Evolutionary conservation across 805 yeast species (phyloP), one percentile per base, ranked within the genome.

Genomic region (Starmerella ratchasimensis): DNA sequence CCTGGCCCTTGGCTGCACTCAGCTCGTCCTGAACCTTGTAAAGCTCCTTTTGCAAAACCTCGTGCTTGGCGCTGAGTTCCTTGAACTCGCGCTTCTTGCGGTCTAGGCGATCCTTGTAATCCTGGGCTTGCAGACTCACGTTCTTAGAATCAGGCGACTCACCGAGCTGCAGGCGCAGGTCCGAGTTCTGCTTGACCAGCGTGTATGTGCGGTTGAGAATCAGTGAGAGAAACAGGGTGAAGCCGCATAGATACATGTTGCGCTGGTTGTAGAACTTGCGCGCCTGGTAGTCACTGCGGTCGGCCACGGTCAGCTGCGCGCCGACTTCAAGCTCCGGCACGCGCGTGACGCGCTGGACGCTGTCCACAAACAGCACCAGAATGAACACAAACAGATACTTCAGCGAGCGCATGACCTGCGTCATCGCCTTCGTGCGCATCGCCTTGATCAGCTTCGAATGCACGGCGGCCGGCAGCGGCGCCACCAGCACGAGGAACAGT

Each of bases 181-280:
- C 50, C 41, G 44, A 41, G 58, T 83, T 65, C 53, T 80, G 90
- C 34, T 75, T 76, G 22, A 82, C 93, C 47, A 84, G 66, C 3
- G 73, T 65, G 58, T 80, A 83, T 2, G 95, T 83, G 62, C 96
- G 72, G 53, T 78, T 75, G 48, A 86, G 74, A 36, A 83, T 78
- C 54, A 86, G 67, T 2, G 94, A 80, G 53, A 90, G 65, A 58
- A 90, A 90, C 57, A 90, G 69, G 2, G 97, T 84, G 61, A 86
- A 83, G 1, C 99, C 99, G 49, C 95, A 83, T 35, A 90, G 68
- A 53, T 90, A 90, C 77, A 84, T 74, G 66, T 90, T 90, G 64
- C 99, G 75, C 64, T 90, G 98, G 16, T 96, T 83, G 55, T 86
- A 86, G 61, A 90, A 90, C 54, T 84, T 72, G 60, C 95, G 73